Evolutionary conservation across 208 protist genomes (phyloP), one percentile per base, ranked within the genome.

Genomic region (Leishmania guyanensis): DNA sequence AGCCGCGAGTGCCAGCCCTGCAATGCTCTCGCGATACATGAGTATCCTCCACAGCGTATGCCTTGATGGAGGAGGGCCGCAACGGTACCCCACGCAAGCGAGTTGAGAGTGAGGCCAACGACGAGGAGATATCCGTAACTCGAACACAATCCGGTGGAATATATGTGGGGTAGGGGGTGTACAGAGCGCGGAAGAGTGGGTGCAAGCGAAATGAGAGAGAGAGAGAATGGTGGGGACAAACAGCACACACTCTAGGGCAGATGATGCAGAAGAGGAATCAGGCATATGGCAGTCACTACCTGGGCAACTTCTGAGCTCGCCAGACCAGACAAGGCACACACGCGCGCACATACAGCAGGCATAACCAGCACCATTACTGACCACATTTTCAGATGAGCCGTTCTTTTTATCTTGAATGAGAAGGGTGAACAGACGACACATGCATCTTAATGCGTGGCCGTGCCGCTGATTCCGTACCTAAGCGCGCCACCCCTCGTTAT

Each of bases 1-100:
- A 51, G 90, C 82, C n/a, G 81, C 88, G 53, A 97, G 84, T 6
- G 94, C 93, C 10, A 90, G 58, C 17, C 92, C 94, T 5, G 94
- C 64, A 46, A 97, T 74, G 39, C 75, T 94, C 50, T 96, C 86
- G 46, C 93, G 92, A 77, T 96, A 96, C 94, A 97, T 97, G 10
- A 39, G 72, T 46, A 76, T 12, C 29, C 29, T 29, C 72, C 46
- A 26, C 51, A 17, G n/a, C n/a, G 48, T 46, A 1, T 54, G 46
- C 6, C 48, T 26, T 39, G 33, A 58, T 43, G 17, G 48, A 46
- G 51, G 51, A 43, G n/a, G 29, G 33, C 22, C 26, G 33, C 43
- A 46, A 53, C 53, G 20, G 51, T 17, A 76, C 72, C 22, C 46
- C n/a, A 56, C n/a, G 26, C 12, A 62, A 76, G 51, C 12, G 16